phyloP scores from a whole-genome alignment of 192 early-diverging fungal genomes.

The Podila minutissima region DNA sequence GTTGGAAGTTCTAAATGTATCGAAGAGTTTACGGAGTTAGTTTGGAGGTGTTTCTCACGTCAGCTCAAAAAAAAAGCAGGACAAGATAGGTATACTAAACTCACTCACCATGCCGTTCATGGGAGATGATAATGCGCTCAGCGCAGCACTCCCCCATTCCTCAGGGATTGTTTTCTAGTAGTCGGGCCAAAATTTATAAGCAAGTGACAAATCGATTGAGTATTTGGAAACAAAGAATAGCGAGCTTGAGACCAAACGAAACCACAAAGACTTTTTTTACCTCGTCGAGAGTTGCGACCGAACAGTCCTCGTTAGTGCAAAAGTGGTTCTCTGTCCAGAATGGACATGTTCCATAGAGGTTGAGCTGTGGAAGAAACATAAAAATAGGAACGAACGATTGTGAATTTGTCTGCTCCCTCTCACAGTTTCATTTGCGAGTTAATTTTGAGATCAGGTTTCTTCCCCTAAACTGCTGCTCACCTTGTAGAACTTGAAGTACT shows the following conservation, averaged over 20 bases:
- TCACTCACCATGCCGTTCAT: slow-evolving; percentile 59
- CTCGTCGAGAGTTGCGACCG: slow-evolving; percentile 85
- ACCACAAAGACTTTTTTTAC: slow-evolving; percentile 18
- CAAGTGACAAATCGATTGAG: background rate
- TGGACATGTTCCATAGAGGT: slow-evolving; percentile 87
- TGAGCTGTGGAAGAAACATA: slow-evolving; percentile 62
- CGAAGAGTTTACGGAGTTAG: background rate
- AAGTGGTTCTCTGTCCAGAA: slow-evolving; percentile 90
- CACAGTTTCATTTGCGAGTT: background rate
- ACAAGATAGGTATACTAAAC: slow-evolving; percentile 34
- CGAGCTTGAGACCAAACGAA: slow-evolving; percentile 47
- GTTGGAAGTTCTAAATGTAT: slow-evolving; percentile 58
- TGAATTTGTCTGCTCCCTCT: background rate
- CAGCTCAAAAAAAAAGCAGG: background rate
- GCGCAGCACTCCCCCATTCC: slow-evolving; percentile 64
- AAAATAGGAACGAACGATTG: background rate
- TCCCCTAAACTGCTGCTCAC: slow-evolving; percentile 34
- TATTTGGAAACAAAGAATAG: background rate
- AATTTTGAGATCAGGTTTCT: background rate
- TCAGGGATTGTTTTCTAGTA: slow-evolving; percentile 54
- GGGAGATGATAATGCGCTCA: slow-evolving; percentile 80
- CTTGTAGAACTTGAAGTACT: slow-evolving; percentile 90
- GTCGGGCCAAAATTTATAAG: background rate
- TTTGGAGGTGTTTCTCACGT: background rate
- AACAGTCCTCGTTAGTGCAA: slow-evolving; percentile 87